phyloP scores from a whole-genome alignment of 2,329 filamentous ascomycete genomes.

The Calonectria pseudoturangicola region DNA sequence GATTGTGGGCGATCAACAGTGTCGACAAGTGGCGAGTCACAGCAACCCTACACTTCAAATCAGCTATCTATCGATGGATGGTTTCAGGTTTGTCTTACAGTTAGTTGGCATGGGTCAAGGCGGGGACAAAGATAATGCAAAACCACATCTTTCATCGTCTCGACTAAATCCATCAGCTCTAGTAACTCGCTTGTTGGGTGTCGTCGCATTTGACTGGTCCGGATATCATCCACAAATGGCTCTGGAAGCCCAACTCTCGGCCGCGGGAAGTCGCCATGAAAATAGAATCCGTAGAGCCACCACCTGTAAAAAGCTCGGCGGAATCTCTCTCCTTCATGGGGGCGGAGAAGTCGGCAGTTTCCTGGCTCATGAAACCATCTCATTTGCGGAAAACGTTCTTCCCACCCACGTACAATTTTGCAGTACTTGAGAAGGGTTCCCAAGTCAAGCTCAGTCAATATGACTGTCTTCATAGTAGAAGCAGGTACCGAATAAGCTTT shows the following conservation, averaged over 20 bases:
- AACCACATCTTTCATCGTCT: slow-evolving; percentile 66
- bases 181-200: slow-evolving; percentile 66
- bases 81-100: slow-evolving; percentile 55
- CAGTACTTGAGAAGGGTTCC: slow-evolving; percentile 59
- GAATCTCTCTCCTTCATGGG: slow-evolving; percentile 67
- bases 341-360: slow-evolving; percentile 65
- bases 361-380: slow-evolving; percentile 68
- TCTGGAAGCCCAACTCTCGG: slow-evolving; percentile 62
- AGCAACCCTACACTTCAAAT: slow-evolving; percentile 42
- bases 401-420: slow-evolving; percentile 61
- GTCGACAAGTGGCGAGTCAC: slow-evolving; percentile 50
- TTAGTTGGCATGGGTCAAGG: slow-evolving; percentile 60
- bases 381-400: slow-evolving; percentile 64
- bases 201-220: slow-evolving; percentile 65
- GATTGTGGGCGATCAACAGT: slow-evolving; percentile 56
- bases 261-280: slow-evolving; percentile 66
- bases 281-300: slow-evolving; percentile 73
- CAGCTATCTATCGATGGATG: slow-evolving; percentile 27
- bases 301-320: slow-evolving; percentile 71
- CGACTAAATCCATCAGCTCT: slow-evolving; percentile 67
- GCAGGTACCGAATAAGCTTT: slow-evolving; percentile 37
- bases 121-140: slow-evolving; percentile 68
- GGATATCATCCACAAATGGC: slow-evolving; percentile 62
- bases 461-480: slow-evolving; percentile 49
- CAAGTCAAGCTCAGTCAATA: slow-evolving; percentile 60